Base-by-base conservation (phyloP, 139 green algal genomes). In the Volvox reticuliferus region DNA sequence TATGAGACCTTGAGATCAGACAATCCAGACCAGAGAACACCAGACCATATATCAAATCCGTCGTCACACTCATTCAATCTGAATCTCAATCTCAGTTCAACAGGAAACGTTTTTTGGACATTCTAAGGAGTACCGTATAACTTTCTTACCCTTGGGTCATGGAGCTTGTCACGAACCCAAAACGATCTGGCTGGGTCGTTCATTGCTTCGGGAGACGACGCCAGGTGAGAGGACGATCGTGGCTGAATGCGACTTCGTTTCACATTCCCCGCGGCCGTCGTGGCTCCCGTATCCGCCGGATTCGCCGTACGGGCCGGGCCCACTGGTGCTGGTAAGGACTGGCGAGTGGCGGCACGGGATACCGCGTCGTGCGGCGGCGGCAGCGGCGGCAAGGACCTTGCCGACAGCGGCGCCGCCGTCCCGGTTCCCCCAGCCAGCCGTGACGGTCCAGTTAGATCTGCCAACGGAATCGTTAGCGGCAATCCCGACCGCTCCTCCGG, bases 91-190 rank as follows among this genome's bases (percentile, higher is more conserved):
- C 44, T 55, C 44, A 9, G 44, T 9, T 55, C 44, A 55, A 9
- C 9, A 14, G 44, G 44, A 55, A 9, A 55, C n/a, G n/a, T n/a
- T 55, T 55, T 55, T 5, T 14, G 9, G 9, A 55, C 9, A 55
- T 55, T 55, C 44, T 55, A 55, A 55, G 44, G 9, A 5, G 5
- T 55, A 55, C 9, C 44, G 44, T 55, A 55, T 55, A 5, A 14
- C 44, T 73, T 28, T 26, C 50, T 44, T 61, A 90, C 86, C 73
- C 76, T 44, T 2, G 86, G 87, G 76, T 91, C 87, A 35, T 91
- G 87, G 12, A 91, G 87, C 24, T 37, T 65, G 87, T 91, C 87
- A 5, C 87, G 87, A 19, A 91, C 87, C 87, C 87, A 91, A 63
- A 91, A 91, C 2, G 76, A 32, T 1, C 87, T 61, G 55, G 82